A percentile compares a stretch with the other conserved stretches of the same genome.
phyloP scores from a whole-genome alignment of 441 rosid species.

The Populus hybrid region DNA sequence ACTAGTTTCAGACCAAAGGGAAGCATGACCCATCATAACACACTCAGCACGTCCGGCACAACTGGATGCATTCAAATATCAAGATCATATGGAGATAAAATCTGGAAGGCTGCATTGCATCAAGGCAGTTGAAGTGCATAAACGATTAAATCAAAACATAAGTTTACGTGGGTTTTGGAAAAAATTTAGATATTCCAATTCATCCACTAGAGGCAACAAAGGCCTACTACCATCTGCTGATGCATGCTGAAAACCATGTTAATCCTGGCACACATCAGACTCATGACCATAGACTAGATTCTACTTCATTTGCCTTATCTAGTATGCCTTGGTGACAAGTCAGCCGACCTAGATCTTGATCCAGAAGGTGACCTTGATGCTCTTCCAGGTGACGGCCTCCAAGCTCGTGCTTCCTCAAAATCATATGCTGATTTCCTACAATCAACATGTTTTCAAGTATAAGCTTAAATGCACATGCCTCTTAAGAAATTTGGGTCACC shows the following conservation, averaged over 20 bases:
- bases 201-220: background rate
- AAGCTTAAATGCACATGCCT: background rate
- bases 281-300: background rate
- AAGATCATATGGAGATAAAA: background rate
- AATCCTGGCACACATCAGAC: background rate
- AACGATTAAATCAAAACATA: background rate
- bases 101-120: background rate
- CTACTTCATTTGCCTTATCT: slow-evolving; percentile 7
- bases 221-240: background rate
- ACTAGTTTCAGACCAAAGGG: background rate
- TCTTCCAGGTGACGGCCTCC: slow-evolving; percentile 45
- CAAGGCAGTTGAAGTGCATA: background rate
- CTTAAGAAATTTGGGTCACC: background rate
- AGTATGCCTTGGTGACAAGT: slow-evolving; percentile 44
- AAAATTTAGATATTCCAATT: background rate
- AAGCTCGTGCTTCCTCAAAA: slow-evolving; percentile 44
- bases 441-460: background rate
- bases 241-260: background rate
- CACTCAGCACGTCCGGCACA: background rate
- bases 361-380: slow-evolving; percentile 78
- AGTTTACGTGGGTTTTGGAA: too few relatives aligned
- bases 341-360: slow-evolving; percentile 78
- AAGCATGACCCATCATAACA: background rate
- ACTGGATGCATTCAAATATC: background rate
- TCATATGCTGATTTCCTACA: slow-evolving; percentile 52